A percentile compares a stretch with the other conserved stretches of the same genome.
These are phyloP conservation scores for Mycosphaerella sp. DNA, from an alignment of 2,329 filamentous ascomycete species.

Conservation along the genomic window DNA sequence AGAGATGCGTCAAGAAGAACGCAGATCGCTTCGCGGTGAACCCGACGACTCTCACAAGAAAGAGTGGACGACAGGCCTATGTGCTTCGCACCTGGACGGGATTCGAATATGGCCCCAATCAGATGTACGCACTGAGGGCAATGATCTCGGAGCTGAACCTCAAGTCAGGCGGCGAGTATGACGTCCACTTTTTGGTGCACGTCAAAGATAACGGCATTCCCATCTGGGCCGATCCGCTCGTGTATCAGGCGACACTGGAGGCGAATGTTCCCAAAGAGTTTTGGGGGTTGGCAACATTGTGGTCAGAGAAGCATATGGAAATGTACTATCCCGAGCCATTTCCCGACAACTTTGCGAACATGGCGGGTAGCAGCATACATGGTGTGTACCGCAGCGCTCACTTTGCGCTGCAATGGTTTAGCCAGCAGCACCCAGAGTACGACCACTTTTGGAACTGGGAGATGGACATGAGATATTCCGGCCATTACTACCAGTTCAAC, in stretches of 20 bases:
- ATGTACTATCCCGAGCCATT: constrained; percentile 82
- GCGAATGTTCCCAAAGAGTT: constrained; percentile 76
- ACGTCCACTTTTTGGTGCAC: constrained; percentile 78
- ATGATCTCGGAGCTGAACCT: constrained; percentile 77
- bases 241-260: constrained; percentile 60
- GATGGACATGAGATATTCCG: constrained; percentile 73
- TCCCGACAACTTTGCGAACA: constrained; percentile 63
- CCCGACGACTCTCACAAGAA: constrained; percentile 32
- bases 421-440: constrained; percentile 46
- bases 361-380: constrained; percentile 63
- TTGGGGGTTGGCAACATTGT: constrained; percentile 77
- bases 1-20: constrained; percentile 46
- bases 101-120: constrained; percentile 69
- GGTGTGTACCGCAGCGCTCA: constrained; percentile 70
- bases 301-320: constrained; percentile 91
- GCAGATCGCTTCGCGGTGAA: constrained; percentile 39
- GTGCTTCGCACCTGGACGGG: constrained; percentile 80
- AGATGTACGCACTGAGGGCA: constrained; percentile 72
- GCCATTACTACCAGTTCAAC: constrained; percentile 77
- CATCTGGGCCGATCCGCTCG: constrained; percentile 68
- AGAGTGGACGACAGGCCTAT: constrained; percentile 63
- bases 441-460: constrained; percentile 76
- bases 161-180: constrained; percentile 77
- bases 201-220: constrained; percentile 70
- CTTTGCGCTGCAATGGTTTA: constrained; percentile 48